A percentile compares a stretch with the other conserved stretches of the same genome.
Conservation (phyloP, 176 grass and related monocot species). For the Hyparrhenia diplandra region DNA sequence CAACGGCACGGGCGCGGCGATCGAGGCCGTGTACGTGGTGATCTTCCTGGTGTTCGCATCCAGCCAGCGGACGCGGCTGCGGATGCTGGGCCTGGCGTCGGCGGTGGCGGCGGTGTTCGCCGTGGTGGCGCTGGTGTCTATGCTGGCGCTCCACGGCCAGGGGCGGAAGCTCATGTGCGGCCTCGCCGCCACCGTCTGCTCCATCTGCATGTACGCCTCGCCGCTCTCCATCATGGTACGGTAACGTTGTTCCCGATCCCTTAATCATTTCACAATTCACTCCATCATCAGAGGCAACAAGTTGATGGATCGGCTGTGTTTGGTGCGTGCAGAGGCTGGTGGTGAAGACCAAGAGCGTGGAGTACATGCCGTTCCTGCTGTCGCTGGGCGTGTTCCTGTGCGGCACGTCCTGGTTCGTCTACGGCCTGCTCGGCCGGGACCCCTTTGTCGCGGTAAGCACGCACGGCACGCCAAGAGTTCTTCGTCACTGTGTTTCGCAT, state of each 20-base stretch:
- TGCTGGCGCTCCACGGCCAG: conserved; percentile 53
- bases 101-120: conserved; percentile 51
- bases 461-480: background rate
- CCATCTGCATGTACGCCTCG: conserved; percentile 98
- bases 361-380: conserved; percentile 94
- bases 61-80: conserved; percentile 37
- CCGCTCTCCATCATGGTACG: conserved; percentile 94
- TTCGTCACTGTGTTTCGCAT: background rate
- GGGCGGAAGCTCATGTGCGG: conserved; percentile 69
- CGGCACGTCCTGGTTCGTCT: conserved; percentile 96
- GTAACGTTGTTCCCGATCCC: no score
- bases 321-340: conserved; percentile 57
- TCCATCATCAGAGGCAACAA: no score
- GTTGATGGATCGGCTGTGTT: no score
- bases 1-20: conserved; percentile 66
- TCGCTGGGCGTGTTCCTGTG: conserved; percentile 92
- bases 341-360: conserved; percentile 95
- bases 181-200: conserved; percentile 68
- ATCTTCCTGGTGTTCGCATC: conserved; percentile 69
- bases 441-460: conserved; percentile 67
- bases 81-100: conserved; percentile 50
- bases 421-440: conserved; percentile 76
- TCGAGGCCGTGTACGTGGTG: conserved; percentile 76
- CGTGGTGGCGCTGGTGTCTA: conserved; percentile 51
- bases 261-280: no score